Evolutionary conservation across 2,329 filamentous ascomycete species (phyloP).

Genomic region (Fusarium chlamydosporum): DNA sequence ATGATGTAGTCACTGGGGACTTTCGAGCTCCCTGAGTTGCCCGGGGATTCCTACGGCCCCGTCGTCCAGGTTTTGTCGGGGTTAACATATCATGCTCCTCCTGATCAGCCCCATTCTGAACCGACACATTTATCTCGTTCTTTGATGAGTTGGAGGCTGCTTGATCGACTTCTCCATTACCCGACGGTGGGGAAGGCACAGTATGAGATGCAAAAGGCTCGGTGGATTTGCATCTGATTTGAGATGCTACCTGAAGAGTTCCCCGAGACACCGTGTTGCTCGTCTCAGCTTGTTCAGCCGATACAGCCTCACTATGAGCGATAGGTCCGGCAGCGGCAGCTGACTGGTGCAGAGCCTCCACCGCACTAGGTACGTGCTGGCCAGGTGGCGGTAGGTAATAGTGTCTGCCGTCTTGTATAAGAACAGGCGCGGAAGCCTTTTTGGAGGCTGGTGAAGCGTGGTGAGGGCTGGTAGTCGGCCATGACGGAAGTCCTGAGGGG

Average conservation of each 20-base stretch:
- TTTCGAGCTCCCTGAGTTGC: slow-evolving; percentile 22
- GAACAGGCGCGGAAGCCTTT: slow-evolving; percentile 39
- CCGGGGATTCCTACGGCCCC: slow-evolving; percentile 32
- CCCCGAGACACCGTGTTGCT: not conserved
- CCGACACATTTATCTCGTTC: not conserved
- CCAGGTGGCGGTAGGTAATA: slow-evolving; percentile 45
- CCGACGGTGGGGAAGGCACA: not conserved
- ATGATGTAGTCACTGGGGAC: slow-evolving; percentile 38
- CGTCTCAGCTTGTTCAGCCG: not conserved
- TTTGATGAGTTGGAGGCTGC: not conserved
- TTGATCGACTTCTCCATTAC: not conserved
- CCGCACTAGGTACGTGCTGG: slow-evolving; percentile 33
- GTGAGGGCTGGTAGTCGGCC: slow-evolving; percentile 45
- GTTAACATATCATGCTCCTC: slow-evolving; percentile 32
- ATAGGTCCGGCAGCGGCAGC: slow-evolving; percentile 46
- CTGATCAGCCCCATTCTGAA: slow-evolving; percentile 17
- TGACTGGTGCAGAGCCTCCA: slow-evolving; percentile 52
- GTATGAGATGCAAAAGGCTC: slow-evolving; percentile 8
- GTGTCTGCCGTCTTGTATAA: slow-evolving; percentile 45
- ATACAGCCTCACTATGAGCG: slow-evolving; percentile 19
- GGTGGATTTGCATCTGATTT: slow-evolving; percentile 27
- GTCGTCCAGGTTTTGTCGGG: slow-evolving; percentile 39
- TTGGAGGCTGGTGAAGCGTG: slow-evolving; percentile 38
- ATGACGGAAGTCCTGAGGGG: slow-evolving; percentile 51
- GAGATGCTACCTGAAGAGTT: not conserved